phyloP scores from a whole-genome alignment of 2,329 filamentous ascomycete species.

The Zymoseptoria crescenta region DNA sequence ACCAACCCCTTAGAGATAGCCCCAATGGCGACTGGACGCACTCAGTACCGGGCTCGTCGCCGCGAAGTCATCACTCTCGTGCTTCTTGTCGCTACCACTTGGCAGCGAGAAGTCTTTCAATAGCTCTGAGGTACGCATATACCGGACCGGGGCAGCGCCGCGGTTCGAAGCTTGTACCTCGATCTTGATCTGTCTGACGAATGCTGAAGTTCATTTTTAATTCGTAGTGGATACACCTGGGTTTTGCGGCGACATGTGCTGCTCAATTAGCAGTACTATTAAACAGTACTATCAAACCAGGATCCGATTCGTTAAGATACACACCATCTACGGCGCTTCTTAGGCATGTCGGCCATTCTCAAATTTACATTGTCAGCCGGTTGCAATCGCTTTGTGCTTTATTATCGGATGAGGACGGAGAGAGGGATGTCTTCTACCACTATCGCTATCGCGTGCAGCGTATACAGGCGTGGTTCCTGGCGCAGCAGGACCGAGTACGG shows the following conservation, averaged over 20 bases:
- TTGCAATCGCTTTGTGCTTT: background rate
- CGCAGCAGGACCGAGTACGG: background rate
- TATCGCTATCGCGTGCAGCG: background rate
- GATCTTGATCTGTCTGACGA: background rate
- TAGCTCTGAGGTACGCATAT: background rate
- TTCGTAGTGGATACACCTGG: background rate
- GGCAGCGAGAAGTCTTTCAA: background rate
- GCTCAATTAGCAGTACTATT: background rate
- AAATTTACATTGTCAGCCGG: background rate
- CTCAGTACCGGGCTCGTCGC: background rate
- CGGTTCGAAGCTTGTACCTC: background rate
- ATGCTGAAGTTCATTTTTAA: background rate
- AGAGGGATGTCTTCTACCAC: background rate
- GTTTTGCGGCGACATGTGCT: background rate
- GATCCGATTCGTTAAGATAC: background rate
- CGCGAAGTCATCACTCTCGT: background rate
- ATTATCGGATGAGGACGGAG: background rate
- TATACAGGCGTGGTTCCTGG: background rate
- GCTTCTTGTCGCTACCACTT: background rate
- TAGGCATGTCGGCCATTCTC: background rate
- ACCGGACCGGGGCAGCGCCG: no score
- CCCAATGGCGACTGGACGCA: background rate
- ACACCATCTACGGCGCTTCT: background rate
- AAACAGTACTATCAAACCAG: background rate
- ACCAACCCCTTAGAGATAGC: background rate